These are phyloP conservation scores for Bothia castanella DNA, from an alignment of 1,284 basidiomycete genomes.

Conservation along the genomic window DNA sequence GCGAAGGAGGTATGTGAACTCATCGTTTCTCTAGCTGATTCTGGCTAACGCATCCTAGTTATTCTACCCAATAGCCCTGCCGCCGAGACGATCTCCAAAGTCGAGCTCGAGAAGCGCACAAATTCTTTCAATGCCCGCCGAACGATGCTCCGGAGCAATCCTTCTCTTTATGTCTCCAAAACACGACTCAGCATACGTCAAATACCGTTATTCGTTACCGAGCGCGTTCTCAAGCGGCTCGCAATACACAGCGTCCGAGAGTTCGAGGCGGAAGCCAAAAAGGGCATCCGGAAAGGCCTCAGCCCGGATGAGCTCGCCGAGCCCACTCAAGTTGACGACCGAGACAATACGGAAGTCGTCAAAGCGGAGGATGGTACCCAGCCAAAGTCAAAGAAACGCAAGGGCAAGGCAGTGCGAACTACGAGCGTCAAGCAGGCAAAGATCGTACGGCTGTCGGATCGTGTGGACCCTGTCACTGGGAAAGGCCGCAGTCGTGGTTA, in stretches of 20 bases:
- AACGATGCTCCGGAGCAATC: conserved; percentile 81
- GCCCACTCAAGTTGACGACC: conserved; percentile 27
- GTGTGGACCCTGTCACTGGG: conserved; percentile 83
- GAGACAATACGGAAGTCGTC: conserved; percentile 26
- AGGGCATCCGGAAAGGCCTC: conserved; percentile 58
- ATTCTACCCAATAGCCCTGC: conserved; percentile 84
- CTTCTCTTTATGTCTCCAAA: conserved; percentile 89
- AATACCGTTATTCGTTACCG: conserved; percentile 86
- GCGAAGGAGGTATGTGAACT: conserved; percentile 78
- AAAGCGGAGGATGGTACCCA: conserved; percentile 30
- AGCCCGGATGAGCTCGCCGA: conserved; percentile 69
- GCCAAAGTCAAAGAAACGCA: conserved; percentile 32
- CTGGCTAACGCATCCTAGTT: conserved; percentile 44
- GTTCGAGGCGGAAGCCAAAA: conserved; percentile 80
- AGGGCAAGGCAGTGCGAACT: conserved; percentile 43
- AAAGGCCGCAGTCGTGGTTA: conserved; percentile 90
- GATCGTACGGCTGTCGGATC: conserved; percentile 83
- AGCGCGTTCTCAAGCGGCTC: conserved; percentile 85
- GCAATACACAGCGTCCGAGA: conserved; percentile 76
- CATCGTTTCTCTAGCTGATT: not conserved
- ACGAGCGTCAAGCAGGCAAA: conserved; percentile 84
- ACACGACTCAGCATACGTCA: conserved; percentile 93
- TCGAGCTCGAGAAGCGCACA: conserved; percentile 81
- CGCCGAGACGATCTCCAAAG: conserved; percentile 60
- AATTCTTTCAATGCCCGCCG: conserved; percentile 81